Evolutionary conservation across 495 filamentous ascomycete genomes (phyloP), one percentile per base, ranked within the genome.

Genomic region (Xylaria palmicola): DNA sequence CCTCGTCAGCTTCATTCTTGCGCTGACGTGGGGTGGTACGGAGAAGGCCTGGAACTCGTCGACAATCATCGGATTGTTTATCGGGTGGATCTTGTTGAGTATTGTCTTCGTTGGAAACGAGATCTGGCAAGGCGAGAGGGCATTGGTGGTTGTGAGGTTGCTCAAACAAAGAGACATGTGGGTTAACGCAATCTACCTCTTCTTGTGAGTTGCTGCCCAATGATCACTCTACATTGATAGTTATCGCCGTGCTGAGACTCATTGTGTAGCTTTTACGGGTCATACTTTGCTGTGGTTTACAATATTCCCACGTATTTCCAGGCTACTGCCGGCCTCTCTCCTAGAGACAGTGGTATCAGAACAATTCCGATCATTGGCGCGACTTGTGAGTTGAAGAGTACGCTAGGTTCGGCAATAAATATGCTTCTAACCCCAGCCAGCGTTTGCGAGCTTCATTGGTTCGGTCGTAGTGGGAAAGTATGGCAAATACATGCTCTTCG

Each of bases 231-330:
- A 48, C 37, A n/a, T 40, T n/a, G 37, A 40, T 6, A 7, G 10
- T 17, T 40, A 40, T 40, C 8, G n/a, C n/a, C n/a, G 13, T 40
- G 37, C 37, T 40, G 1, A 40, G 4, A 2, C 37, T n/a, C 13
- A 3, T 9, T 48, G 0, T 4, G 10, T 6, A 81, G 68, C 20
- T 68, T 81, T 13, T 55, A 62, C 30, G 52, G 62, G 13, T 53
- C 50, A n/a, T 59, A 70, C 48, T 64, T 68, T 34, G 65, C 71
- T 9, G 60, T 77, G 54, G 59, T 80, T 5, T 85, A 81, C 64
- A 83, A 86, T 73, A 70, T 91, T 17, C 89, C 90, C 0, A 86
- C 90, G 62, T 93, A 86, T 84, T 91, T 93, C 77, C 90, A 93
- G 65, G 87, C 87, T 7, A 84, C 90, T 68, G 86, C 89, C 63